phyloP scores from a whole-genome alignment of 2,329 filamentous ascomycete genomes.

The Huntiella bhutanensis region DNA sequence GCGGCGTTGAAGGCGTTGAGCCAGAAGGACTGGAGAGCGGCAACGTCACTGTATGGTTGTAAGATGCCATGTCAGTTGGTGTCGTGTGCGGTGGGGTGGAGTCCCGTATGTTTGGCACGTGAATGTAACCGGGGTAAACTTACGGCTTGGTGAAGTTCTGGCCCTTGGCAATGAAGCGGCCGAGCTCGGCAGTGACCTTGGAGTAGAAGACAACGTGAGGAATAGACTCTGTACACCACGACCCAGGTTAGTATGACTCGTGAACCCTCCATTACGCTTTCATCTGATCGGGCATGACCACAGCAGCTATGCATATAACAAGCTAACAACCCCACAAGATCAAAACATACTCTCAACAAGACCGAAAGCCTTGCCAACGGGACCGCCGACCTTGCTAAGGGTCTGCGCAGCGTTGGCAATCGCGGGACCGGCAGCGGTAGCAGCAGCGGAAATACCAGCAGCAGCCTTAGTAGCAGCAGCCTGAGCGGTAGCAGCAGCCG shows the following conservation, averaged over 20 bases:
- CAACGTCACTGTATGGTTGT: constrained; percentile 13
- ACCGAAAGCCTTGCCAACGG: constrained; percentile 57
- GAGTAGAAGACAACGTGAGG: constrained; percentile 84
- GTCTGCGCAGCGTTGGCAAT: constrained; percentile 55
- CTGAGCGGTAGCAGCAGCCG: constrained; percentile 15
- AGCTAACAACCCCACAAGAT: too few relatives aligned
- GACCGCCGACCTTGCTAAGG: constrained; percentile 61
- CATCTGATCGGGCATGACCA: neutral
- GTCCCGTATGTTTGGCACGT: constrained; percentile 11
- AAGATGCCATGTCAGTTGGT: neutral
- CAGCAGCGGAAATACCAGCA: constrained; percentile 66
- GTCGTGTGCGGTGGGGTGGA: neutral
- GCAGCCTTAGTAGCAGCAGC: constrained; percentile 35
- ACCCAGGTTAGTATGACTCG: neutral
- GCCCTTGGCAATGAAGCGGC: constrained; percentile 68
- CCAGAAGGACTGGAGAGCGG: constrained; percentile 76
- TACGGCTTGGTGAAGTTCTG: constrained; percentile 94
- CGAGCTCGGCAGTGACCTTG: constrained; percentile 70
- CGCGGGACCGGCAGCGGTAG: constrained; percentile 60
- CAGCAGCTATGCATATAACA: too few relatives aligned
- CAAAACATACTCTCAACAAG: constrained; percentile 69
- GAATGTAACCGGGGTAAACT: constrained; percentile 23
- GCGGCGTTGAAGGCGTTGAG: constrained; percentile 52
- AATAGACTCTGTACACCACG: constrained; percentile 45
- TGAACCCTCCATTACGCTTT: neutral